phyloP scores from a whole-genome alignment of 768 basidiomycete genomes.

The Lactifluus rugatus region DNA sequence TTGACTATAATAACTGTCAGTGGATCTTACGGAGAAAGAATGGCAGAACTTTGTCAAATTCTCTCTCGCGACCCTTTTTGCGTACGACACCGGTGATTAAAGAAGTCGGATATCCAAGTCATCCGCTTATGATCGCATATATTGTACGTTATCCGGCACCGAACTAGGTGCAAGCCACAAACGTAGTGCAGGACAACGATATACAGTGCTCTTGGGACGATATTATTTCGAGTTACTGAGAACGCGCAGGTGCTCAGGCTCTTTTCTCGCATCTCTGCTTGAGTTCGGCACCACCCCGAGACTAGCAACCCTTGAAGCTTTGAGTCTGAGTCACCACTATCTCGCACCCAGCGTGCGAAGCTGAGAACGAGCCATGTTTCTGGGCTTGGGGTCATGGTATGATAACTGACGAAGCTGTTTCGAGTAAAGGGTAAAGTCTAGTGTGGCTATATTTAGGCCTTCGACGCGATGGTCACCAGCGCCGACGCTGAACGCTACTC shows the following conservation, averaged over 20 bases:
- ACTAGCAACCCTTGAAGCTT: background rate
- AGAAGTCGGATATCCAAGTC: background rate
- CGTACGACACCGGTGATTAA: background rate
- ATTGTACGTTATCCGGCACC: background rate
- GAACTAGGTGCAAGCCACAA: background rate
- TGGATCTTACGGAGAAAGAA: background rate
- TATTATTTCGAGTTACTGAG: background rate
- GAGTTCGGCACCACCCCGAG: background rate
- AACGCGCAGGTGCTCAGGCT: background rate
- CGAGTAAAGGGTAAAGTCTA: background rate
- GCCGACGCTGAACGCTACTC: background rate
- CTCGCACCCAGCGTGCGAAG: background rate
- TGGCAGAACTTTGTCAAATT: background rate
- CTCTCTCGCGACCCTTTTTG: background rate
- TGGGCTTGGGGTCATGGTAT: background rate
- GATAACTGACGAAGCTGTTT: background rate
- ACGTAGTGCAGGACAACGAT: background rate
- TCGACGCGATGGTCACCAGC: background rate
- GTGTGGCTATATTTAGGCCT: background rate
- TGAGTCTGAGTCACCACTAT: background rate
- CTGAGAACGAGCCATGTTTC: background rate
- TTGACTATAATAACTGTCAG: background rate
- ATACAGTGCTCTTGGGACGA: background rate
- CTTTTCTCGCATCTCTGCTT: background rate
- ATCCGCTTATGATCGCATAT: background rate